Evolutionary conservation across 257 asterid genomes (phyloP).

Genomic region (Verbascum thapsus): DNA sequence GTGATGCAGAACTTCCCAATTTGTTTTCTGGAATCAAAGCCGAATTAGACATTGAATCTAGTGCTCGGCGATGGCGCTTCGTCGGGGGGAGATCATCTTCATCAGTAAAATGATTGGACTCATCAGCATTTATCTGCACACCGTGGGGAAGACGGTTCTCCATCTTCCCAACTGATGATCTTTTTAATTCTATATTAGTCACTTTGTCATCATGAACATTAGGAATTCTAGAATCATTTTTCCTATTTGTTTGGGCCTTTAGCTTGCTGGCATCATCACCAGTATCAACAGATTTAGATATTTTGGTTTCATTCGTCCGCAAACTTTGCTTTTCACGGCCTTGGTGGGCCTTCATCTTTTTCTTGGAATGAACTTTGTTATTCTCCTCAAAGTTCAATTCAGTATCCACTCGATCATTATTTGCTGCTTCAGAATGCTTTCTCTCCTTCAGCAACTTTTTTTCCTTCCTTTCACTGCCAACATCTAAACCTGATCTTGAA

Average conservation of each 20-base stretch:
- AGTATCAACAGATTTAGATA: too few species aligned
- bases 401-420: too few species aligned
- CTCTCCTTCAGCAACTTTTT: conserved; percentile 42
- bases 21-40: conserved; percentile 39
- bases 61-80: conserved; percentile 65
- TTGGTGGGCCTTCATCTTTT: too few species aligned
- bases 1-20: conserved; percentile 41
- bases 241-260: conserved; percentile 39
- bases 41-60: conserved; percentile 43
- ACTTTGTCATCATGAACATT: conserved; percentile 36
- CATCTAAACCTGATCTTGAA: conserved; percentile 38
- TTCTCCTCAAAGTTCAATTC: too few species aligned
- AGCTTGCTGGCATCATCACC: conserved; percentile 36
- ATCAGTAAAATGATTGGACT: conserved; percentile 49
- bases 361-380: too few species aligned
- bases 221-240: conserved; percentile 35
- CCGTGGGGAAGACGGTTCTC: conserved; percentile 37
- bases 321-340: too few species aligned
- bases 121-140: conserved; percentile 40
- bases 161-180: conserved; percentile 40
- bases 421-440: conserved; percentile 38
- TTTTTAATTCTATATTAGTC: conserved; percentile 37
- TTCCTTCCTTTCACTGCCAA: conserved; percentile 40
- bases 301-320: too few species aligned
- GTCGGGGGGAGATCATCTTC: conserved; percentile 76